Conservation (phyloP, 176 grass and related monocot genomes). For the Metroxylon sagu region DNA sequence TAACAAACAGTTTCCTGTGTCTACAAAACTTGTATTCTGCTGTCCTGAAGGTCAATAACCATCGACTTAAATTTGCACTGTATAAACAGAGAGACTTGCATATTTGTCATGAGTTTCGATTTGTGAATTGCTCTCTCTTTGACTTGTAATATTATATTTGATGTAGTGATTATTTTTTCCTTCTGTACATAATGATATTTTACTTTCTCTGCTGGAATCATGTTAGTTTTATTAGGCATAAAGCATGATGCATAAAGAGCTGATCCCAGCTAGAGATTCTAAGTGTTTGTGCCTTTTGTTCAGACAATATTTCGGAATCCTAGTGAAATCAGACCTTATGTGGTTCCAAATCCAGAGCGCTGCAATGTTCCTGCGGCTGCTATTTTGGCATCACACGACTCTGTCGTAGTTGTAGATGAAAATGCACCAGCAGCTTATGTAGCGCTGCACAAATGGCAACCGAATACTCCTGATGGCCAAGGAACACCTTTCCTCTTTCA, state of each 20-base stretch:
- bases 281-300: conserved; percentile 11
- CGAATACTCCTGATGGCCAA: conserved; percentile 95
- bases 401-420: conserved; percentile 73
- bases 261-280: neutral
- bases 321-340: conserved; percentile 73
- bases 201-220: neutral
- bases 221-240: neutral
- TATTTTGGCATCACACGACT: conserved; percentile 78
- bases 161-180: too few species aligned
- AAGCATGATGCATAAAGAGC: neutral
- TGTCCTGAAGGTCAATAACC: too few species aligned
- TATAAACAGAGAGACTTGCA: too few species aligned
- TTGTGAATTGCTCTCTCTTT: too few species aligned
- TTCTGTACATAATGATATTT: too few species aligned
- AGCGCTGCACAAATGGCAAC: conserved; percentile 93
- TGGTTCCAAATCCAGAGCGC: conserved; percentile 70
- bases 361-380: conserved; percentile 87
- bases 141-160: too few species aligned
- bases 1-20: too few species aligned
- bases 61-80: too few species aligned
- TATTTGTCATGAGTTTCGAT: too few species aligned
- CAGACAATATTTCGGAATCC: conserved; percentile 99
- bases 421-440: conserved; percentile 65
- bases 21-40: too few species aligned
- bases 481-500: conserved; percentile 94